Percentiles rank a stretch among this genome's conserved stretches.
phyloP scores from a whole-genome alignment of 352 stramenopile species.

The Phytopythium aichiense region DNA sequence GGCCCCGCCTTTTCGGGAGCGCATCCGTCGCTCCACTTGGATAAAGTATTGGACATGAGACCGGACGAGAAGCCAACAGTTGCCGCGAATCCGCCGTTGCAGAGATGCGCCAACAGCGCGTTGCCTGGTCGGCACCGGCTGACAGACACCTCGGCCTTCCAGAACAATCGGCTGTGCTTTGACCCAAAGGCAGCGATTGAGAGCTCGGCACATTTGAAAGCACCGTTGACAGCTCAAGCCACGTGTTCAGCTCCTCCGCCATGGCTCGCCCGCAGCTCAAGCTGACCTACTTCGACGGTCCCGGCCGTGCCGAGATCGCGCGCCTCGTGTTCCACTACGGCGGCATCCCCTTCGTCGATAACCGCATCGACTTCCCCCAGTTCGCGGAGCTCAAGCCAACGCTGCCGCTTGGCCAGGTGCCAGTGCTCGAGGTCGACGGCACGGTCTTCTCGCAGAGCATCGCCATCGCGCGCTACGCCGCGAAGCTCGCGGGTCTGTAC shows the following conservation, averaged over 20 bases:
- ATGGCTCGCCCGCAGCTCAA: conserved; percentile 31
- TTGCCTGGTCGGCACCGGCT: background rate
- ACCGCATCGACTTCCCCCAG: conserved; percentile 17
- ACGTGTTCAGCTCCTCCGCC: background rate
- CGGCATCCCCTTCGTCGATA: conserved; percentile 30
- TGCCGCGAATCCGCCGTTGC: background rate
- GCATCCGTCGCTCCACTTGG: background rate
- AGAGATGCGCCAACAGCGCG: background rate
- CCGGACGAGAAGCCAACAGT: background rate
- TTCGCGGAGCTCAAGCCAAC: conserved; percentile 33
- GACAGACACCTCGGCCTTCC: background rate
- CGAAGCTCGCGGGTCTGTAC: conserved; percentile 31
- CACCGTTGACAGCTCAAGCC: background rate
- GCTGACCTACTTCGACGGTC: conserved; percentile 59
- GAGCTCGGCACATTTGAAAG: background rate
- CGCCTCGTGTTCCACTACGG: conserved; percentile 44
- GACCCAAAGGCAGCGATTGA: background rate
- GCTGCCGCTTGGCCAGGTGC: conserved; percentile 38
- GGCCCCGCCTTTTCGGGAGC: background rate
- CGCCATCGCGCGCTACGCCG: conserved; percentile 40
- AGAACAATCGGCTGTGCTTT: background rate
- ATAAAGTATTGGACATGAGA: background rate
- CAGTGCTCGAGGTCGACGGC: conserved; percentile 32
- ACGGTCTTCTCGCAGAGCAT: conserved; percentile 30
- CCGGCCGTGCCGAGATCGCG: conserved; percentile 39